Evolutionary conservation across 148 eudicot genomes (phyloP).

Genomic region (Euryodendron excelsum): DNA sequence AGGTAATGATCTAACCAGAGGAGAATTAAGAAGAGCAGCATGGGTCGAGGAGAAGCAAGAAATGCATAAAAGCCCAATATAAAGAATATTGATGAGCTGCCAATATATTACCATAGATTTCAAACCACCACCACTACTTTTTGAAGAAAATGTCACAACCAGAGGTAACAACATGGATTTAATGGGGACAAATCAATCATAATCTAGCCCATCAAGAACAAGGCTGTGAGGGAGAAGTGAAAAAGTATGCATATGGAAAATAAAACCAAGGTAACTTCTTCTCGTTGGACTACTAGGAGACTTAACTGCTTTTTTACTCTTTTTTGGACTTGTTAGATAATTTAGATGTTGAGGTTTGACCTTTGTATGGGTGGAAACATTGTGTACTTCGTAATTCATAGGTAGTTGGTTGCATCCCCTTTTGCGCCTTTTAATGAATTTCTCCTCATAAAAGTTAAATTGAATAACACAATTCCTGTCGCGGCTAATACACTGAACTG

Average conservation of each 20-base stretch:
- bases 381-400: not conserved
- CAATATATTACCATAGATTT: not conserved
- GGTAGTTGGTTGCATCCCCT: not conserved
- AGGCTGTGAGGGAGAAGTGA: not conserved
- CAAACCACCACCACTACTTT: not conserved
- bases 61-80: not conserved
- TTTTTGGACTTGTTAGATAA: not conserved
- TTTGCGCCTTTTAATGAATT: not conserved
- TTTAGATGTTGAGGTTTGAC: not conserved
- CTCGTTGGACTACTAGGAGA: not conserved
- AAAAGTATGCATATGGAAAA: not conserved
- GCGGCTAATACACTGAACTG: not conserved
- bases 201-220: not conserved
- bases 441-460: not conserved
- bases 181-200: not conserved
- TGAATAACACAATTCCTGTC: not conserved
- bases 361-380: not conserved
- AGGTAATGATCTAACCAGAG: not conserved
- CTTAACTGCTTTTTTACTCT: not conserved
- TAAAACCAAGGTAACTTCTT: not conserved
- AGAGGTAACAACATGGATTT: not conserved
- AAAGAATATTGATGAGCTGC: not conserved
- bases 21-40: not conserved
- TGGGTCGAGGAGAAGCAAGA: not conserved
- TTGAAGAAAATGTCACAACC: not conserved